These are phyloP conservation scores for Martiniozyma asiatica DNA, from an alignment of 1,139 yeast species.

Conservation along the genomic window DNA sequence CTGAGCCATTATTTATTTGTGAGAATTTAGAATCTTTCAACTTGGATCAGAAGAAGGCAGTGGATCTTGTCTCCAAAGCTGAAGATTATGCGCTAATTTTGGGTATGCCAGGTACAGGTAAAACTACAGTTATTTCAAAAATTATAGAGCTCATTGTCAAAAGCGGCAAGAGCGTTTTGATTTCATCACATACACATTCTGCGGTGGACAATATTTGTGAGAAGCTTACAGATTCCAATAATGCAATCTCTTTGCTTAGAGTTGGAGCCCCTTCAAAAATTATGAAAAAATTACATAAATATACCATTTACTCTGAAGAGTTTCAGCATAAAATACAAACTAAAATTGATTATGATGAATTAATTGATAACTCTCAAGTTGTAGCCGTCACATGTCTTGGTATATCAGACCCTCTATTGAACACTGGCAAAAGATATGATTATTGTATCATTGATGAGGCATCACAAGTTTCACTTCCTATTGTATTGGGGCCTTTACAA, in stretches of 20 bases:
- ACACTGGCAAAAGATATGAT: conserved; percentile 54
- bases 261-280: conserved; percentile 47
- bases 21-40: conserved; percentile 30
- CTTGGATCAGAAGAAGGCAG: conserved; percentile 57
- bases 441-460: conserved; percentile 96
- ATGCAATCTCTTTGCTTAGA: conserved; percentile 38
- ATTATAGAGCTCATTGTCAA: conserved; percentile 49
- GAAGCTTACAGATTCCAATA: conserved; percentile 42
- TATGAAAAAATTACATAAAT: conserved; percentile 48
- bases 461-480: conserved; percentile 85
- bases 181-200: conserved; percentile 86
- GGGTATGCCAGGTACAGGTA: conserved; percentile 99
- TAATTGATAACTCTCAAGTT: conserved; percentile 49
- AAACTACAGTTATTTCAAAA: conserved; percentile 82
- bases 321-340: conserved; percentile 28
- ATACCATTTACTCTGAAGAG: conserved; percentile 32
- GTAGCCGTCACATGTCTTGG: conserved; percentile 89
- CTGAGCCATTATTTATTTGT: conserved; percentile 20
- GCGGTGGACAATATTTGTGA: conserved; percentile 88
- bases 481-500: conserved; percentile 77
- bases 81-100: conserved; percentile 69
- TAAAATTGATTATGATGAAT: conserved; percentile 31
- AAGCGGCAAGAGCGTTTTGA: conserved; percentile 53
- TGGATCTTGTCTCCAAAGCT: conserved; percentile 50
- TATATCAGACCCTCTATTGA: conserved; percentile 50